Base-by-base conservation (phyloP, 1,284 basidiomycete species). In the Moesziomyces sp. region DNA sequence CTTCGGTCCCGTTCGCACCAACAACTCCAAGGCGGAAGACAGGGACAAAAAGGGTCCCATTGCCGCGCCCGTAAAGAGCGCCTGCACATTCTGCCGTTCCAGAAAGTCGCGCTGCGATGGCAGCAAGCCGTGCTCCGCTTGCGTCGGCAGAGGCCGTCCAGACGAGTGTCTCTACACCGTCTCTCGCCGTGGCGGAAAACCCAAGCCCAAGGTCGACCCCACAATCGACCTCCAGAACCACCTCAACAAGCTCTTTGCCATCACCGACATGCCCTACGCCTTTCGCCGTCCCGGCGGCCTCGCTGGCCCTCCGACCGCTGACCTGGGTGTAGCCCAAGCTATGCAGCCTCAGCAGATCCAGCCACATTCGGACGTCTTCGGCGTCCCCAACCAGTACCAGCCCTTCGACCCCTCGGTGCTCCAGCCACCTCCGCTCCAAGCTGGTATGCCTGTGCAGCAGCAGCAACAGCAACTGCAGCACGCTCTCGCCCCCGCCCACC, bases 71-170 rank as follows among this genome's bases (percentile, higher is more conserved):
- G 76, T 76, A 45, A 78, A 78, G 52, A 70, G 62, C 46, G 76
- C 76, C 42, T 78, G 76, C 54, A 78, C 76, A 30, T 78, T 76
- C 23, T 78, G 76, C 42, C 60, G 76, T 10, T 78, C 76, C 30
- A 62, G 75, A 57, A 81, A 81, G 55, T 81, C 79, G 46, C 61
- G 78, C 55, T 81, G 79, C 47, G 79, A 81, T 24, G 79, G 79
- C 45, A 78, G 76, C 57, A 76, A 78, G 45, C 79, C 79, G 0
- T 81, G 79, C 50, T 71, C 71, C 23, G 71, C 78, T 21, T 81
- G 79, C 45, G 63, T 77, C 6, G 73, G 58, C 30, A 57, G 79
- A 28, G 75, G 70, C 0, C 72, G 70, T 38, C 58, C 59, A 1
- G 76, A 79, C 46, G 79, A 81, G 35, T 81, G 79, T 53, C 61